Base-by-base conservation (phyloP, 345 rosid genomes). In the Pugionium dolabratum region DNA sequence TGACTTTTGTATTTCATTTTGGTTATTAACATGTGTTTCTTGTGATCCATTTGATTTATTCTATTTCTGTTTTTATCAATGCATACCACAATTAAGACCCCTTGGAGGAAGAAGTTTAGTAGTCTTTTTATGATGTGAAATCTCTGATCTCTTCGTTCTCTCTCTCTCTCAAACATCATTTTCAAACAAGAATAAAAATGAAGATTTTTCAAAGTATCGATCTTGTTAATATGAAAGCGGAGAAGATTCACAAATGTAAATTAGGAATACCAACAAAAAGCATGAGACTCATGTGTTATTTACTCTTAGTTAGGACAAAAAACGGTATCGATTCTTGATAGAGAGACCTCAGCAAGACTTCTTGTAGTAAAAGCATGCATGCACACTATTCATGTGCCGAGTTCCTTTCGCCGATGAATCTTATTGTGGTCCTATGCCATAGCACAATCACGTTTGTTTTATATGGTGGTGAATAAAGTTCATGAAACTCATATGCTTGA, bases 281-380 rank as follows among this genome's bases (percentile, higher is more conserved):
- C 76, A 65, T 54, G 61, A 57, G 39, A 30, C 35, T 33, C 67
- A 73, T 53, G 55, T 72, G 54, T 34, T 50, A 66, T 51, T 33
- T 58, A 59, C 48, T 59, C 43, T 44, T 32, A 3, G 25, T 0
- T 46, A 29, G 50, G 42, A 58, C 35, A 37, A 53, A 18, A 34
- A 52, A 66, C n/a, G 27, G 77, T 30, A 59, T 66, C 2, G 71
- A 46, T 73, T 59, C 77, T 66, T 52, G 77, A 73, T 25, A 53
- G 31, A 44, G 31, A 53, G 67, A 66, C 57, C 37, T 66, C 40
- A 59, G 43, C 36, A 33, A 66, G 62, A 31, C 61, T 36, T 59
- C 39, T 73, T 36, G 42, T 39, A 35, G 72, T 33, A 2, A 42
- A 58, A 59, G 72, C 72, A 73, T 57, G 71, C 49, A 56, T 6